Percentiles rank a stretch among this genome's conserved stretches.
phyloP scores from a whole-genome alignment of 257 asterid genomes.

The Solanum sejunctum region DNA sequence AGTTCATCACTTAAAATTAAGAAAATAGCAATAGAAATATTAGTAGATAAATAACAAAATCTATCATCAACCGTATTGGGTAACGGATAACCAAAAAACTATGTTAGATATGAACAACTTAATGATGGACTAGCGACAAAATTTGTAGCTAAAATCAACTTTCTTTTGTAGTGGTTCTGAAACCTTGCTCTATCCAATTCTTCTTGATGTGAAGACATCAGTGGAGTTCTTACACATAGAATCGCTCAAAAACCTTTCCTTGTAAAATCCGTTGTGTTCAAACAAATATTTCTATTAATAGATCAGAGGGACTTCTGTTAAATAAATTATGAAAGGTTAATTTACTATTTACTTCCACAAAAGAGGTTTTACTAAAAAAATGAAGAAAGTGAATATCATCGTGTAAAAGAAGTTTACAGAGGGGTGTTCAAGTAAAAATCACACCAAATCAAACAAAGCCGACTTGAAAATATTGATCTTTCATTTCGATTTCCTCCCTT shows the following conservation, averaged over 20 bases:
- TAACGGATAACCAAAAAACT: not conserved
- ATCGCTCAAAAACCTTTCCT: not conserved
- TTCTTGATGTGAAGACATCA: not conserved
- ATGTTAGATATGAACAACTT: not conserved
- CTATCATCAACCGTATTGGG: not conserved
- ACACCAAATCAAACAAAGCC: not conserved
- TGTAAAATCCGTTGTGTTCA: not conserved
- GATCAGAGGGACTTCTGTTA: not conserved
- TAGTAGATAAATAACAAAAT: not conserved
- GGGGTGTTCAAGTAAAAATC: not conserved
- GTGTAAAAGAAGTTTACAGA: not conserved
- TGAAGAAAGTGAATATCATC: not conserved
- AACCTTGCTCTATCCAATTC: not conserved
- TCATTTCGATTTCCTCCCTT: not conserved
- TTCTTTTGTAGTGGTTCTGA: not conserved
- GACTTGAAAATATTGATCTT: not conserved
- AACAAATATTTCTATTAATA: not conserved
- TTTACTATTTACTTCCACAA: not conserved
- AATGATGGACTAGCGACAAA: not conserved
- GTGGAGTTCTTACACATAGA: not conserved
- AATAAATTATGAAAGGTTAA: not conserved
- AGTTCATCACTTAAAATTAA: not conserved
- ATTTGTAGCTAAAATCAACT: not conserved
- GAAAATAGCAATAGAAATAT: not conserved
- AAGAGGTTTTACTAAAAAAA: not conserved